Evolutionary conservation across 192 early-diverging fungal genomes (phyloP).

Genomic region (Linderina pennispora): DNA sequence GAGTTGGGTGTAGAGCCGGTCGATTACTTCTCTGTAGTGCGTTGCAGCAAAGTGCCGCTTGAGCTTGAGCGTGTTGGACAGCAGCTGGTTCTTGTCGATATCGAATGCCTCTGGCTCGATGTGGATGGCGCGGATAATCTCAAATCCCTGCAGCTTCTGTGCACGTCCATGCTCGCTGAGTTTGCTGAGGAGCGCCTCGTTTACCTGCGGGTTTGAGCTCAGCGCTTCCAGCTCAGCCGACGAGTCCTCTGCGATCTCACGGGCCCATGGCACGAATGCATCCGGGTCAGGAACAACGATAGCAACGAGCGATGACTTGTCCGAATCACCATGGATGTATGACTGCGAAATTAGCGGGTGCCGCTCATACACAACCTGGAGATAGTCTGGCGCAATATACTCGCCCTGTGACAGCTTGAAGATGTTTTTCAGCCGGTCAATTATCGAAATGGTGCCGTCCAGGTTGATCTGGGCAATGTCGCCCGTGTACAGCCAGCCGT

Average conservation of each 20-base stretch:
- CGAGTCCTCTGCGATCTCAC: slow-evolving; percentile 7
- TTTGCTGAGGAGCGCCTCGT: slow-evolving; percentile 48
- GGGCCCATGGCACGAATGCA: slow-evolving; percentile 58
- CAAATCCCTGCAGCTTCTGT: slow-evolving; percentile 75
- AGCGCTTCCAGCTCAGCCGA: slow-evolving; percentile 29
- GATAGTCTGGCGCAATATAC: slow-evolving; percentile 84
- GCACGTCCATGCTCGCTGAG: slow-evolving; percentile 49
- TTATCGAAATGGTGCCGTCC: slow-evolving; percentile 58
- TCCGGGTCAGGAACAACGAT: slow-evolving; percentile 75
- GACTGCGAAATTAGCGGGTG: slow-evolving; percentile 69
- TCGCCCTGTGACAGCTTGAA: slow-evolving; percentile 74
- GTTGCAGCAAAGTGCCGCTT: slow-evolving; percentile 63
- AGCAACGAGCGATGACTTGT: slow-evolving; percentile 70
- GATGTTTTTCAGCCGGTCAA: slow-evolving; percentile 72
- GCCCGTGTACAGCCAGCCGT: slow-evolving; percentile 75
- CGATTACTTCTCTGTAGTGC: slow-evolving; percentile 17
- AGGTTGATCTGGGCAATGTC: slow-evolving; percentile 68
- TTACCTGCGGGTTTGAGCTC: slow-evolving; percentile 31
- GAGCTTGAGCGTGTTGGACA: slow-evolving; percentile 82
- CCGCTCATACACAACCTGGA: slow-evolving; percentile 65
- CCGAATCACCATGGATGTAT: slow-evolving; percentile 80
- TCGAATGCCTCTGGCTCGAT: slow-evolving; percentile 61
- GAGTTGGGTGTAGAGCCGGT: neutral
- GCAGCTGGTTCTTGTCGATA: slow-evolving; percentile 62
- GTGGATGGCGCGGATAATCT: slow-evolving; percentile 58